phyloP scores from a whole-genome alignment of 345 rosid species.

The Jatropha curcas region DNA sequence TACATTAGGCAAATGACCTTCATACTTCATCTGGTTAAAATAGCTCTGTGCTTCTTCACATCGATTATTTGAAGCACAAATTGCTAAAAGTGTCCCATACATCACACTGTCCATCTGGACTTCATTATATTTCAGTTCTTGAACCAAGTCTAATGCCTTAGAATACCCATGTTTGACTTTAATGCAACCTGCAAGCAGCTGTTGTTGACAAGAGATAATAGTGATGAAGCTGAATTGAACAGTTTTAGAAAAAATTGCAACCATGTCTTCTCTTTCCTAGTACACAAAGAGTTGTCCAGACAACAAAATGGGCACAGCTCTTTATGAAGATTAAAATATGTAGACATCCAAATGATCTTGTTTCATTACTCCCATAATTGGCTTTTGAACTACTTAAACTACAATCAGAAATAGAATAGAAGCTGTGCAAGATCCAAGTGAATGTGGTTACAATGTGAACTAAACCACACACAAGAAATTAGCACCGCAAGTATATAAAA shows the following conservation, averaged over 20 bases:
- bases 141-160: constrained; percentile 69
- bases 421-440: neutral
- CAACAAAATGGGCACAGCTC: neutral
- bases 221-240: constrained; percentile 16
- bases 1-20: constrained; percentile 66
- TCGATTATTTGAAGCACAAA: constrained; percentile 82
- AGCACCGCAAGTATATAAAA: neutral
- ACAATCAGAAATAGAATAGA: neutral
- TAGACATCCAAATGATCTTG: neutral
- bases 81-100: constrained; percentile 82
- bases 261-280: neutral
- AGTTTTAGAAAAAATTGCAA: neutral
- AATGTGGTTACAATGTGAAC: neutral
- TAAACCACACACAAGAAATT: neutral
- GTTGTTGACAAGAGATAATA: constrained; percentile 31
- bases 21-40: constrained; percentile 75
- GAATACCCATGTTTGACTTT: constrained; percentile 65
- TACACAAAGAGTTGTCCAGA: neutral
- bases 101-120: constrained; percentile 73
- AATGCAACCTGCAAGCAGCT: constrained; percentile 90
- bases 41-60: constrained; percentile 70
- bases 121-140: constrained; percentile 56
- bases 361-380: neutral
- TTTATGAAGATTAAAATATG: neutral
- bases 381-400: neutral